Evolutionary conservation across 2,329 filamentous ascomycete genomes (phyloP).

Genomic region (Xylariaceae sp.): DNA sequence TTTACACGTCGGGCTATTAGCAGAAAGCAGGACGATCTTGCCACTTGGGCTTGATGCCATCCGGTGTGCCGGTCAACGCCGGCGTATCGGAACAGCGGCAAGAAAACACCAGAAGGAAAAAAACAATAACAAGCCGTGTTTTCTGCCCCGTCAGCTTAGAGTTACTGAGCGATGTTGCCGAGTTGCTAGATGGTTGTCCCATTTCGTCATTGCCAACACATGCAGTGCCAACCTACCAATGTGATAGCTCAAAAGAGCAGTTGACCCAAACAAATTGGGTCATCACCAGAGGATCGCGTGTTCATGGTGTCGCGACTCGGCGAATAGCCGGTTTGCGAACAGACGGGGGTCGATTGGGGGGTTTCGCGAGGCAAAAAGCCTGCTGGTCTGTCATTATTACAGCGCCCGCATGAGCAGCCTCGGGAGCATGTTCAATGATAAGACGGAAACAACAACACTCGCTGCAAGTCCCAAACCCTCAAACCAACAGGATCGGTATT

Average conservation of each 20-base stretch:
- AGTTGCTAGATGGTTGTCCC: slow-evolving; percentile 9
- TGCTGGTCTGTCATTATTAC: too few species aligned
- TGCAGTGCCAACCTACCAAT: slow-evolving; percentile 14
- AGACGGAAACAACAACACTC: too few species aligned
- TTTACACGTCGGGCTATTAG: too few species aligned
- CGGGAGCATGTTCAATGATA: too few species aligned
- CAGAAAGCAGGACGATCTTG: too few species aligned
- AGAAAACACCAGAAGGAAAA: neutral
- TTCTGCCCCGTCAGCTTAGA: slow-evolving; percentile 4
- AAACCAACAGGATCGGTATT: too few species aligned
- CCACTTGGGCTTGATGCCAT: neutral
- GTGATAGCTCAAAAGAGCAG: slow-evolving; percentile 7
- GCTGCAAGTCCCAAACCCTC: too few species aligned
- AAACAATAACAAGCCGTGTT: slow-evolving; percentile 11
- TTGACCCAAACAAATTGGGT: slow-evolving; percentile 4
- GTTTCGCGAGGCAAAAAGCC: too few species aligned
- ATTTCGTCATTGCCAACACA: slow-evolving; percentile 21
- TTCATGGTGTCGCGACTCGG: slow-evolving; percentile 2
- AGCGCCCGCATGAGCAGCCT: too few species aligned
- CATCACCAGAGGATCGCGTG: too few species aligned
- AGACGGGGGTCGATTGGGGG: too few species aligned
- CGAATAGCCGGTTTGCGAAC: neutral
- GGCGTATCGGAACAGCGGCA: neutral
- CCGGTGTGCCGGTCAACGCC: slow-evolving; percentile 2
- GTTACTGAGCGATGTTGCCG: neutral